Evolutionary conservation across 1,284 basidiomycete genomes (phyloP), one percentile per base, ranked within the genome.

Genomic region (Baeospora myosura): DNA sequence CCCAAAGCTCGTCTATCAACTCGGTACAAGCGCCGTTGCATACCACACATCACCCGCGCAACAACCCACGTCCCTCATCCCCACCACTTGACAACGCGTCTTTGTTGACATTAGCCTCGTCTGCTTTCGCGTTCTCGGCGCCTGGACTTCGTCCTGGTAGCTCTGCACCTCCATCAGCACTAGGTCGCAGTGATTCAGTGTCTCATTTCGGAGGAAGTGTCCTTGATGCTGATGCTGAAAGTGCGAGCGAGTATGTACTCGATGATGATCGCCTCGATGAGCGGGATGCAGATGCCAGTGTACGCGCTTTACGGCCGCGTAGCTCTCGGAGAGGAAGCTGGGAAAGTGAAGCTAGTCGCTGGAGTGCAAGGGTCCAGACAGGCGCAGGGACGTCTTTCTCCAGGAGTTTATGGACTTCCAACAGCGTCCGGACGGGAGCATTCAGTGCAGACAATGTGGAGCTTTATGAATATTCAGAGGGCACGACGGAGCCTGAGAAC

Each of bases 71-170:
- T 16, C 95, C 95, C 11, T 83, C 84, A 4, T 89, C 87, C 1
- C 84, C 89, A 7, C 94, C 94, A 0, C 69, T 81, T 18, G 91
- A 95, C 57, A 93, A 98, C 56, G 94, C 94, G 0, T 93, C 88
- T 3, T 70, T 94, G 38, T 69, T 97, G 34, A 98, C 94, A 0
- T 77, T 98, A 8, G 94, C 94, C 3, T 93, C 89, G 10, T 94
- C 89, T 3, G 91, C 89, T 1, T 94, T 88, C 59, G 91, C 77
- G 0, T 67, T 82, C 38, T 77, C 81, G 8, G 74, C 74, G 24
- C 61, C 65, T 28, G 55, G 64, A 49, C 26, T 63, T 43, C 50
- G 61, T 44, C 50, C 60, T 50, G 64, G 70, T 63, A 52, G 61
- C 42, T 73, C 74, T 7, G 59, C 69, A 3, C 62, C 71, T 24